Percentiles rank a stretch among this genome's conserved stretches.
Evolutionary conservation across 192 early-diverging fungal species (phyloP).

Genomic region (Linnemannia elongata): DNA sequence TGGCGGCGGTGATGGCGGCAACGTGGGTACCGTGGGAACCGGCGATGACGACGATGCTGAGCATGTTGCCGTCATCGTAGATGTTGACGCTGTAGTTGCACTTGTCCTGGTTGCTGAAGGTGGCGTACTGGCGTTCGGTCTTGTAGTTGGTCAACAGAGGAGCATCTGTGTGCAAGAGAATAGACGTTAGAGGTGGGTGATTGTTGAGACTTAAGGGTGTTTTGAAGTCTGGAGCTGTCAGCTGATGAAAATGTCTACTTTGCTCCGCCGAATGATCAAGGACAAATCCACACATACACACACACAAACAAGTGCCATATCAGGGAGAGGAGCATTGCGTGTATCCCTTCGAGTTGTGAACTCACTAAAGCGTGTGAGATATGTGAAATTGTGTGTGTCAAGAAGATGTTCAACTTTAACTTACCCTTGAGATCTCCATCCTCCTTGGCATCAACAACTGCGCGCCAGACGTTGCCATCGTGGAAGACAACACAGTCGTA

Average conservation of each 20-base stretch:
- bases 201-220: neutral
- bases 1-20: slow-evolving; percentile 91
- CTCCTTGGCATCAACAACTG: slow-evolving; percentile 82
- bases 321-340: neutral
- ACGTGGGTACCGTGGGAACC: slow-evolving; percentile 97
- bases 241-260: neutral
- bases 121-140: slow-evolving; percentile 77
- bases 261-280: too few species aligned
- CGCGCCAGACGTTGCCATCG: slow-evolving; percentile 92
- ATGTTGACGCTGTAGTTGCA: slow-evolving; percentile 95
- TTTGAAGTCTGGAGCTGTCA: neutral
- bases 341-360: neutral
- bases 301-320: neutral
- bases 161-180: slow-evolving; percentile 37
- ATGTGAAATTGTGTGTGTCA: neutral
- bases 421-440: slow-evolving; percentile 80
- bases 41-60: slow-evolving; percentile 85
- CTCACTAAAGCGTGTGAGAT: neutral
- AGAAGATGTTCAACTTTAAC: slow-evolving; percentile 36
- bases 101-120: slow-evolving; percentile 82
- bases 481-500: slow-evolving; percentile 89
- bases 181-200: neutral
- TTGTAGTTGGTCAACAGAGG: slow-evolving; percentile 80
- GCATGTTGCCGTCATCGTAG: slow-evolving; percentile 83
- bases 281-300: too few species aligned